phyloP scores from a whole-genome alignment of 148 eudicot genomes.

The Chenopodium quinoa region DNA sequence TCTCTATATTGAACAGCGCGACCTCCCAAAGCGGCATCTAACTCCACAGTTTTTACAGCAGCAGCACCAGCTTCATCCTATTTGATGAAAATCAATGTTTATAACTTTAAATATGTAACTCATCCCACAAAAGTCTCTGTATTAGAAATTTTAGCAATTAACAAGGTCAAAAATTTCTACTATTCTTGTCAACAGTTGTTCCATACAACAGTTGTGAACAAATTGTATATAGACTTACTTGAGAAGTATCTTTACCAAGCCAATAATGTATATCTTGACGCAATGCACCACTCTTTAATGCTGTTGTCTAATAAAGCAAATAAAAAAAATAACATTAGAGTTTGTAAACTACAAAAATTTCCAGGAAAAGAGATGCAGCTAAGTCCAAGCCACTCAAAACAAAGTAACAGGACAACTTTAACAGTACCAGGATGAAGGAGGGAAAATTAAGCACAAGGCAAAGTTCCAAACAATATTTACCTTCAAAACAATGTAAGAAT shows the following conservation, averaged over 20 bases:
- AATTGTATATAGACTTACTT: constrained; percentile 46
- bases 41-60: constrained; percentile 79
- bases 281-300: constrained; percentile 72
- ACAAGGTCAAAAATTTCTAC: neutral
- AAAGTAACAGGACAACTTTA: neutral
- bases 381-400: neutral
- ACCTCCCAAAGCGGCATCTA: constrained; percentile 96
- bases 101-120: constrained; percentile 13
- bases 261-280: constrained; percentile 93
- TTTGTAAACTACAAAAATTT: neutral
- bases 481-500: constrained; percentile 80
- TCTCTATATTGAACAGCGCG: constrained; percentile 98
- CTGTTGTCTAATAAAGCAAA: constrained; percentile 58
- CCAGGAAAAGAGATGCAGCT: neutral
- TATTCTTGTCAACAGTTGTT: neutral
- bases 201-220: neutral
- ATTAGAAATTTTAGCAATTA: neutral
- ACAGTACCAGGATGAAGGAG: neutral
- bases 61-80: constrained; percentile 97
- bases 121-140: neutral
- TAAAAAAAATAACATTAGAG: neutral
- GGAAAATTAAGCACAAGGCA: neutral
- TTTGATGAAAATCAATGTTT: constrained; percentile 27
- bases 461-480: constrained; percentile 29
- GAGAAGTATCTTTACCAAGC: constrained; percentile 94